A percentile compares a stretch with the other conserved stretches of the same genome.
These are phyloP conservation scores for Ulota crispa DNA, from an alignment of 225 moss, liverwort and hornwort genomes.

Conservation along the genomic window DNA sequence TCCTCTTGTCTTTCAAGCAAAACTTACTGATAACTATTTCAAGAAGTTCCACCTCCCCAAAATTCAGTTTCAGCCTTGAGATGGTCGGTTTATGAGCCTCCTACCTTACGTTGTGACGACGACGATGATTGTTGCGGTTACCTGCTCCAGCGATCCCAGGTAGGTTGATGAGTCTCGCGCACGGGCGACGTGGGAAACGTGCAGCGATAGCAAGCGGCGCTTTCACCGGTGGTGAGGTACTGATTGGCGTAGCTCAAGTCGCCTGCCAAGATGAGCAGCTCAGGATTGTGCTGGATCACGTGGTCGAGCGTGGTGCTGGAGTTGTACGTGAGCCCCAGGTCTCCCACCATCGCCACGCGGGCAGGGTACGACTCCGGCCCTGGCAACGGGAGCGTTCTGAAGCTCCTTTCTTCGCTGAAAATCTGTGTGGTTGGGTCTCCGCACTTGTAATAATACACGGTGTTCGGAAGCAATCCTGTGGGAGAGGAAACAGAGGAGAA, in stretches of 20 bases:
- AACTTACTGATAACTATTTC: too few species aligned
- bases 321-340: slow-evolving; percentile 64
- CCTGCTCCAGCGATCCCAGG: slow-evolving; percentile 69
- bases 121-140: background rate
- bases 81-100: too few species aligned
- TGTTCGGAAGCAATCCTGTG: slow-evolving; percentile 46
- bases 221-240: slow-evolving; percentile 57
- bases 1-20: too few species aligned
- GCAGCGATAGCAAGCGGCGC: slow-evolving; percentile 57
- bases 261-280: slow-evolving; percentile 49
- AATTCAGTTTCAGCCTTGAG: too few species aligned
- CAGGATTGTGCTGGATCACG: slow-evolving; percentile 40
- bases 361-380: slow-evolving; percentile 39
- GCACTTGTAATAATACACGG: slow-evolving; percentile 45
- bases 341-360: slow-evolving; percentile 57
- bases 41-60: too few species aligned
- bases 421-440: slow-evolving; percentile 36
- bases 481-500: background rate
- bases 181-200: slow-evolving; percentile 52
- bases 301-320: slow-evolving; percentile 56
- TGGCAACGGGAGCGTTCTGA: slow-evolving; percentile 45
- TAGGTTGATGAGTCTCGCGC: slow-evolving; percentile 60
- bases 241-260: slow-evolving; percentile 67
- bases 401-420: slow-evolving; percentile 44
- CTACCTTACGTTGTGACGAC: too few species aligned